Evolutionary conservation across 208 protist genomes (phyloP).

Genomic region (Acanthamoeba royreba): DNA sequence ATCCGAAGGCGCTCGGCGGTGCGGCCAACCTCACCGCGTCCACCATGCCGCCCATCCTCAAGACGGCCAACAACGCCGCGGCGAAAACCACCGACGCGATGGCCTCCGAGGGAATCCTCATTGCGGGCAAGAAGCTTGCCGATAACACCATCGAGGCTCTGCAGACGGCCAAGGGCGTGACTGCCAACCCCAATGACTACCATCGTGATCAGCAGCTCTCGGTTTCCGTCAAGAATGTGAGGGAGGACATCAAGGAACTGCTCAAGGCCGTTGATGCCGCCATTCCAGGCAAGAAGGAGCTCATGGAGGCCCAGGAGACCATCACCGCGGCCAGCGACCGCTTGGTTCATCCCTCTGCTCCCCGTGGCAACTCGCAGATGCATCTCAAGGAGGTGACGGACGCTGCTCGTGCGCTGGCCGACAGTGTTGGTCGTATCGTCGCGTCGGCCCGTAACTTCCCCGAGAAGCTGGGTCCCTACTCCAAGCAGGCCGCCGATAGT

Average conservation of each 20-base stretch:
- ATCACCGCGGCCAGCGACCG: conserved; percentile 16
- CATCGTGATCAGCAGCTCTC: conserved; percentile 29
- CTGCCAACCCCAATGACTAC: conserved; percentile 9
- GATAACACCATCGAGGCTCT: conserved; percentile 20
- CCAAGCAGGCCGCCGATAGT: conserved; percentile 29
- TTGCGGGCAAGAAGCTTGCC: conserved; percentile 29
- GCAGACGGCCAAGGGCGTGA: conserved; percentile 26
- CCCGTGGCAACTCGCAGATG: conserved; percentile 29
- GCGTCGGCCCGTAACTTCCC: conserved; percentile 46
- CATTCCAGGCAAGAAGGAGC: conserved; percentile 41
- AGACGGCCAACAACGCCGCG: conserved; percentile 49
- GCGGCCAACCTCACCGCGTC: conserved; percentile 33
- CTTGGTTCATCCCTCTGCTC: background rate
- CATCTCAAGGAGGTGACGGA: conserved; percentile 33
- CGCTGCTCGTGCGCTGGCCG: background rate
- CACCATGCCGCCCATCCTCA: conserved; percentile 46
- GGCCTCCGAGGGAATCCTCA: background rate
- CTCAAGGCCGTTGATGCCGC: conserved; percentile 47
- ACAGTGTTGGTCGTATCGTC: conserved; percentile 36
- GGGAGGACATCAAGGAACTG: conserved; percentile 27
- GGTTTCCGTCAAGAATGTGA: background rate
- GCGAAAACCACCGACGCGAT: conserved; percentile 15
- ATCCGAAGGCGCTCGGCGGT: conserved; percentile 39
- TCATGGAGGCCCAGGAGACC: conserved; percentile 39
- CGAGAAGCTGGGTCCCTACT: conserved; percentile 48